Conservation (phyloP, 345 rosid species). For the Euphorbia tirucalli region DNA sequence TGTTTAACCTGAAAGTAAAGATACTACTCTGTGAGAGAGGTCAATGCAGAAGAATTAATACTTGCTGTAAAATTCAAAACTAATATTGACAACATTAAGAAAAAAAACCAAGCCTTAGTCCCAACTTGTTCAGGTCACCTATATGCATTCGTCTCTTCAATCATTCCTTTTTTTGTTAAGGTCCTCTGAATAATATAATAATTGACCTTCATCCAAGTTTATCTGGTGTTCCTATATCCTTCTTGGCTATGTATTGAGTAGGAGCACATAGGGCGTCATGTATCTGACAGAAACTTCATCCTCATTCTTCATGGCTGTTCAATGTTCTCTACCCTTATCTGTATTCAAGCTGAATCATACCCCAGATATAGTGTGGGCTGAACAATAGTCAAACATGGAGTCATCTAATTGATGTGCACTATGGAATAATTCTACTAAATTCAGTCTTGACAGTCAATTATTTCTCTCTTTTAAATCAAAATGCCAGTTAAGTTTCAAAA, state of each 20-base stretch:
- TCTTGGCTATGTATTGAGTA: no score
- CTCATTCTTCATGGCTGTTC: neutral
- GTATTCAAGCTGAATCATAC: neutral
- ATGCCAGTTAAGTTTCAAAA: no score
- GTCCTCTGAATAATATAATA: no score
- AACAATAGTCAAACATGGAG: neutral
- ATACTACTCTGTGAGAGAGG: neutral
- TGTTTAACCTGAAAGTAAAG: neutral
- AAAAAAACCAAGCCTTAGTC: no score
- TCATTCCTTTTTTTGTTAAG: no score
- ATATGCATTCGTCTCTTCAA: no score
- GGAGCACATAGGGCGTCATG: neutral
- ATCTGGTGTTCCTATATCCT: no score
- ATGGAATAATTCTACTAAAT: neutral
- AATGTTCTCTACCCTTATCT: neutral
- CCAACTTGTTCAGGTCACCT: no score
- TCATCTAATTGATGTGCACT: neutral
- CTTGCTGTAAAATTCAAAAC: neutral
- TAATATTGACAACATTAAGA: no score
- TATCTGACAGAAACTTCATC: neutral
- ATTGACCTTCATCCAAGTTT: no score
- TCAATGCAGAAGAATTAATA: neutral
- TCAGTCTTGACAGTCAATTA: neutral
- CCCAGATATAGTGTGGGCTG: neutral
- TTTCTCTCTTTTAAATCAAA: neutral